Percentiles rank a stretch among this genome's conserved stretches.
phyloP scores from a whole-genome alignment of 2,329 filamentous ascomycete genomes.

The Myriosclerotinia scirpicola region DNA sequence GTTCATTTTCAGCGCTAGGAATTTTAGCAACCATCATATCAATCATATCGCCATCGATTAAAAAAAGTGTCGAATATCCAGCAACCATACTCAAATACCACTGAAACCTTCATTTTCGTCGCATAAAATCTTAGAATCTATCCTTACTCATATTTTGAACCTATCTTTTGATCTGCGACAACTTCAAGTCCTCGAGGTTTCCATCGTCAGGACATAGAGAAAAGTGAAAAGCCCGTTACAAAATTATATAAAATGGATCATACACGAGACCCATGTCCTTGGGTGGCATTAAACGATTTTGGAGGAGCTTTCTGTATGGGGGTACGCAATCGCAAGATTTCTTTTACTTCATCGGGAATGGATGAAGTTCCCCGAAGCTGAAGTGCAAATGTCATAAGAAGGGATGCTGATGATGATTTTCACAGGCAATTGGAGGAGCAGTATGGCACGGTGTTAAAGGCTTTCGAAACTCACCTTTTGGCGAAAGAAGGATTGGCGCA shows the following conservation, averaged over 20 bases:
- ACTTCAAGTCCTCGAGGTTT: neutral
- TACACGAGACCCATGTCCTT: slow-evolving; percentile 93
- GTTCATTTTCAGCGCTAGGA: slow-evolving; percentile 11
- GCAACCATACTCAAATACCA: neutral
- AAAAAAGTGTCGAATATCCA: slow-evolving; percentile 8
- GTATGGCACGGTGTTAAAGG: slow-evolving; percentile 98
- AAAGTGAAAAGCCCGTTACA: neutral
- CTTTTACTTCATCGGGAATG: neutral
- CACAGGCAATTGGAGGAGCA: slow-evolving; percentile 70
- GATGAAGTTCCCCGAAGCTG: neutral
- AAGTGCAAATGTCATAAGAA: neutral
- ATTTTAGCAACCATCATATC: slow-evolving; percentile 21
- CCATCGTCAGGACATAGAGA: neutral
- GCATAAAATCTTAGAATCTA: neutral
- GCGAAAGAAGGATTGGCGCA: slow-evolving; percentile 92
- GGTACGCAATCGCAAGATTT: slow-evolving; percentile 55
- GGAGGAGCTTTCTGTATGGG: slow-evolving; percentile 97
- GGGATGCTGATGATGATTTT: slow-evolving; percentile 26
- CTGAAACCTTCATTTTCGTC: neutral
- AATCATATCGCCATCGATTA: slow-evolving; percentile 21
- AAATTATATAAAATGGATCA: slow-evolving; percentile 71
- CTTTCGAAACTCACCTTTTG: slow-evolving; percentile 84
- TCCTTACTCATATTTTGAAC: neutral
- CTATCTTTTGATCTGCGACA: neutral
- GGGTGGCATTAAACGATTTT: slow-evolving; percentile 95